phyloP scores from a whole-genome alignment of 2,329 filamentous ascomycete species.

The Raffaelea arxii region DNA sequence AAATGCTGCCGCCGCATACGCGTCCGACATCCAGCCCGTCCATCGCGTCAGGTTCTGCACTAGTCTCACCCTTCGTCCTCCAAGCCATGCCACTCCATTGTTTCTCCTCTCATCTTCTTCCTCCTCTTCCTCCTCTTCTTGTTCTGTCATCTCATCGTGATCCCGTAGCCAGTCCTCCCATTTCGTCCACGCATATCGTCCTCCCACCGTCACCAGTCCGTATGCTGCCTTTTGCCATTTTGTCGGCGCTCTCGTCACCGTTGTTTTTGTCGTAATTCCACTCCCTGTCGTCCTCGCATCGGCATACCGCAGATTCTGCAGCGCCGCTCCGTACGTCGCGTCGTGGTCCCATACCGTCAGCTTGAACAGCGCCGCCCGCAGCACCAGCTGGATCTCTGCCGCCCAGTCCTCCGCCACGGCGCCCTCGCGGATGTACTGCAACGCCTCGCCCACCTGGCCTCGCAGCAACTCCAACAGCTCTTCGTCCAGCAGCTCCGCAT shows the following conservation, averaged over 20 bases:
- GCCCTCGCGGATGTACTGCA: constrained; percentile 73
- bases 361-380: constrained; percentile 82
- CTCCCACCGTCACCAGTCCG: constrained; percentile 75
- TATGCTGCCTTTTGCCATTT: constrained; percentile 76
- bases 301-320: constrained; percentile 85
- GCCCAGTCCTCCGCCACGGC: constrained; percentile 79
- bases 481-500: constrained; percentile 89
- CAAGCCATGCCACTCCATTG: neutral
- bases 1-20: constrained; percentile 75
- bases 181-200: constrained; percentile 81
- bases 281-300: constrained; percentile 53
- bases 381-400: constrained; percentile 68
- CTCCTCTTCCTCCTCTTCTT: constrained; percentile 47
- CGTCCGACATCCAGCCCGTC: constrained; percentile 58
- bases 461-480: constrained; percentile 81
- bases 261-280: neutral
- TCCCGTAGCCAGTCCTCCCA: constrained; percentile 82
- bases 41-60: constrained; percentile 53
- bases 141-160: constrained; percentile 66
- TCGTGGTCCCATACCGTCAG: constrained; percentile 94
- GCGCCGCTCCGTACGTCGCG: constrained; percentile 82
- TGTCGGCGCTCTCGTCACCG: constrained; percentile 45
- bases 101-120: neutral
- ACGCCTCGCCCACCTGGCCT: constrained; percentile 73
- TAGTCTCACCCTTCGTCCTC: constrained; percentile 6